These are phyloP conservation scores for Fraxinus sp. DNA, from an alignment of 305 asterid species.

Conservation along the genomic window DNA sequence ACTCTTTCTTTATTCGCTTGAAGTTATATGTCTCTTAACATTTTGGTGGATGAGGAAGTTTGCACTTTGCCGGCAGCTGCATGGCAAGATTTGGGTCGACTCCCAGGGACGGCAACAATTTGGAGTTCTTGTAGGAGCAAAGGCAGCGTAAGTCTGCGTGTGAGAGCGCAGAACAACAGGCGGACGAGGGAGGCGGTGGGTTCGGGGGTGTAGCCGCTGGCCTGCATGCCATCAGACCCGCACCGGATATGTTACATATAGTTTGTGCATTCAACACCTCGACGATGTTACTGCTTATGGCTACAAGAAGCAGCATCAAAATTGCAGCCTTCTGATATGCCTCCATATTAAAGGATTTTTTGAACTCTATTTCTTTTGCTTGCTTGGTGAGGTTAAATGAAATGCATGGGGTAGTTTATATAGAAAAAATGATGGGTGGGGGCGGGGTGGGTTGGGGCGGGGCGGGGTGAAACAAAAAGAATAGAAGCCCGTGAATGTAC, in stretches of 20 bases:
- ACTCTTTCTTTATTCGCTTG: neutral
- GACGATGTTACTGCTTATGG: neutral
- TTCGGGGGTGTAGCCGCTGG: slow-evolving; percentile 46
- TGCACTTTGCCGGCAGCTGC: slow-evolving; percentile 56
- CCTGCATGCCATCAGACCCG: slow-evolving; percentile 47
- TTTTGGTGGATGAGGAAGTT: slow-evolving; percentile 36
- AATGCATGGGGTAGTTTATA: neutral
- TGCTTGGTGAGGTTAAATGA: neutral
- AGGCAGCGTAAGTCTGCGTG: slow-evolving; percentile 52
- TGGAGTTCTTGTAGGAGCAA: slow-evolving; percentile 52
- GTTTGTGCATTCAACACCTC: slow-evolving; percentile 28
- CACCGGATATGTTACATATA: slow-evolving; percentile 43
- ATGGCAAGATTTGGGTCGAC: slow-evolving; percentile 54
- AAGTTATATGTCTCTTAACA: slow-evolving; percentile 28
- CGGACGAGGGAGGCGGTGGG: slow-evolving; percentile 42
- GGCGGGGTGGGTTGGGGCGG: too few relatives aligned
- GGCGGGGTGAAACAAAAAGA: neutral
- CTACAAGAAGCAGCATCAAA: slow-evolving; percentile 20
- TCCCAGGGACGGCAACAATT: slow-evolving; percentile 45
- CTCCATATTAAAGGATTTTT: slow-evolving; percentile 23
- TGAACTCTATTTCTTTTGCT: neutral
- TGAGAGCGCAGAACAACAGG: slow-evolving; percentile 51
- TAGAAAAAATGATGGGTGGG: neutral
- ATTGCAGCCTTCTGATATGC: slow-evolving; percentile 19
- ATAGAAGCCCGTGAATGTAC: slow-evolving; percentile 29